These are phyloP conservation scores for Pyrrhoderma lamaoense DNA, from an alignment of 1,284 basidiomycete genomes.

Conservation along the genomic window DNA sequence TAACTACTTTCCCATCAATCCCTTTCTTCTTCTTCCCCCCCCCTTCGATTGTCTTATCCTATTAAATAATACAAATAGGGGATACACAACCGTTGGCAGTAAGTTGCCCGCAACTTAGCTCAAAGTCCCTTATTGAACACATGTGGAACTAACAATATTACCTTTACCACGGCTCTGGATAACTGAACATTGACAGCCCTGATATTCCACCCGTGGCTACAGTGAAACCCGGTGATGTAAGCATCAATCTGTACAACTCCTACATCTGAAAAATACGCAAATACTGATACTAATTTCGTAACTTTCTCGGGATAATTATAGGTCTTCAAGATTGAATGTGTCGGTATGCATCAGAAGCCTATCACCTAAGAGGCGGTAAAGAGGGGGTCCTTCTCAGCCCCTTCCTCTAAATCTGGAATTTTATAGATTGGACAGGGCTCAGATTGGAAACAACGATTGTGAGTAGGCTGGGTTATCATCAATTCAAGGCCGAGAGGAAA, in stretches of 20 bases:
- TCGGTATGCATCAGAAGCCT: slow-evolving; percentile 35
- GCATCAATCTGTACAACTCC: background rate
- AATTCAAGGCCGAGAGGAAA: too few relatives aligned
- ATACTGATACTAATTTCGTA: too few relatives aligned
- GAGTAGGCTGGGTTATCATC: too few relatives aligned
- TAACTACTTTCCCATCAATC: too few relatives aligned
- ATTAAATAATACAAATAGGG: too few relatives aligned
- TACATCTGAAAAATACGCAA: too few relatives aligned
- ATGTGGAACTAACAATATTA: background rate
- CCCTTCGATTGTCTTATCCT: too few relatives aligned
- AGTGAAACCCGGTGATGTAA: slow-evolving; percentile 58
- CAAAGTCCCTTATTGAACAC: background rate
- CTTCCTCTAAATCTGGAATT: background rate
- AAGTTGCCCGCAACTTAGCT: slow-evolving; percentile 25
- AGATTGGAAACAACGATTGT: slow-evolving; percentile 72
- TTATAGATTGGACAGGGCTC: slow-evolving; percentile 67
- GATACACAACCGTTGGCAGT: slow-evolving; percentile 71
- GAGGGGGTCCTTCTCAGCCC: background rate
- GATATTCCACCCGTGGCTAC: slow-evolving; percentile 60
- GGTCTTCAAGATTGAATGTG: slow-evolving; percentile 71
- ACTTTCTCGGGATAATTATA: slow-evolving; percentile 20
- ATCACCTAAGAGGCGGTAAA: too few relatives aligned
- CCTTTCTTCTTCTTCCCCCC: too few relatives aligned
- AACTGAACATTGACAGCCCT: too few relatives aligned
- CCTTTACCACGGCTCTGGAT: too few relatives aligned